Evolutionary conservation across 345 rosid species (phyloP).

Genomic region (Syzygium oleosum): DNA sequence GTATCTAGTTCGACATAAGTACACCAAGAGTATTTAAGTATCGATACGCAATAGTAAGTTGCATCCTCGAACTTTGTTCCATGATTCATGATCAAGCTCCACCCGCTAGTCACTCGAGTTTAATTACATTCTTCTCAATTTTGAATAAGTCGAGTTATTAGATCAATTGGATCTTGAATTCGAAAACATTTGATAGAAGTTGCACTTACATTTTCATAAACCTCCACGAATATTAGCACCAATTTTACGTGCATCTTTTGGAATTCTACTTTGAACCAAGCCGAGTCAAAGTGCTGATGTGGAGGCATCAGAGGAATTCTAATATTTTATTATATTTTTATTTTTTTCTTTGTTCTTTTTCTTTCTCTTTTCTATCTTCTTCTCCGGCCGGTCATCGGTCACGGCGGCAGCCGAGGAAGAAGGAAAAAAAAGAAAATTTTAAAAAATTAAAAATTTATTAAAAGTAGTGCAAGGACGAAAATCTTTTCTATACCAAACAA

Average conservation of each 20-base stretch:
- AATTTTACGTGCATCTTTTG: background rate
- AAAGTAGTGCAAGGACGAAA: no score
- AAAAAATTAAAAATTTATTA: no score
- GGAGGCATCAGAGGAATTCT: background rate
- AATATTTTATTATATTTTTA: no score
- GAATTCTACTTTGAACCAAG: background rate
- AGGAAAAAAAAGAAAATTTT: no score
- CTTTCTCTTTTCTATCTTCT: no score
- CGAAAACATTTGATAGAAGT: background rate
- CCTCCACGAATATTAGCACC: no score
- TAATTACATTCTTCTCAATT: background rate
- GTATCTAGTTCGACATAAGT: background rate
- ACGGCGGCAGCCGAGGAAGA: no score
- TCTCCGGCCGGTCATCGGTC: no score
- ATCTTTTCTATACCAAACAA: no score
- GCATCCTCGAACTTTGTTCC: accelerated
- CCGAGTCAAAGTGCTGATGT: background rate
- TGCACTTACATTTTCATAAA: background rate
- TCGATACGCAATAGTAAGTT: background rate
- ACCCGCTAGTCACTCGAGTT: accelerated
- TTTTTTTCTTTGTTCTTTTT: no score
- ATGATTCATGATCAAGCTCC: accelerated
- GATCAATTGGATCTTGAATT: background rate
- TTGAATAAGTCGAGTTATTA: background rate
- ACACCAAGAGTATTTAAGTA: background rate